These are phyloP conservation scores for Syzygium jambos DNA, from an alignment of 345 rosid genomes.

Conservation along the genomic window DNA sequence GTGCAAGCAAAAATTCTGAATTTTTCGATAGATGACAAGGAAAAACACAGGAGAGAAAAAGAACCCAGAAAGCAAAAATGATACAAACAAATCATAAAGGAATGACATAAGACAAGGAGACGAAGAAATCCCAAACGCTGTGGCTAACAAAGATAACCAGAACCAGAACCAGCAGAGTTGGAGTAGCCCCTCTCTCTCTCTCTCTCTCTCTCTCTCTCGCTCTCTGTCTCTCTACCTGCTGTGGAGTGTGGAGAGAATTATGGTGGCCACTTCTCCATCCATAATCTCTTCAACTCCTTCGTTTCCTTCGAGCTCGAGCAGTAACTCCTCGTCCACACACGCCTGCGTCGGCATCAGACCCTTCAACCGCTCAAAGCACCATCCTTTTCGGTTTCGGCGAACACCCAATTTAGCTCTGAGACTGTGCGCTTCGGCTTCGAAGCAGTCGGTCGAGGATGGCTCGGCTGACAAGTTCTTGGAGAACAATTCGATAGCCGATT, in stretches of 20 bases:
- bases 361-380: conserved; percentile 8
- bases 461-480: conserved; percentile 41
- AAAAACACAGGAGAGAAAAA: not conserved
- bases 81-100: not conserved
- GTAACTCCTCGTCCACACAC: conserved; percentile 19
- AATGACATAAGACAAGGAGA: not conserved
- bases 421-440: conserved; percentile 14
- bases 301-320: conserved; percentile 10
- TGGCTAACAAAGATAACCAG: not conserved
- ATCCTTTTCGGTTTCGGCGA: not conserved
- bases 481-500: conserved; percentile 67
- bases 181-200: conserved; percentile 2
- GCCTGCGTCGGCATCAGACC: conserved; percentile 12
- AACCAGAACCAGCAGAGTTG: not conserved
- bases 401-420: conserved; percentile 12
- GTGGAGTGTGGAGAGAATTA: conserved; percentile 8
- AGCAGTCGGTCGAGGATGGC: conserved; percentile 30
- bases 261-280: conserved; percentile 43
- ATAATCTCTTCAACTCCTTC: conserved; percentile 22
- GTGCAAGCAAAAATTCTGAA: conserved; percentile 9
- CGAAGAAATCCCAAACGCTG: not conserved
- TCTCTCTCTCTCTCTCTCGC: conserved; percentile 1
- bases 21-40: not conserved
- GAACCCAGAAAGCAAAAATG: not conserved
- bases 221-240: not conserved